These are phyloP conservation scores for Aspergillus quadrilineatus DNA, from an alignment of 2,329 filamentous ascomycete genomes.

Conservation along the genomic window DNA sequence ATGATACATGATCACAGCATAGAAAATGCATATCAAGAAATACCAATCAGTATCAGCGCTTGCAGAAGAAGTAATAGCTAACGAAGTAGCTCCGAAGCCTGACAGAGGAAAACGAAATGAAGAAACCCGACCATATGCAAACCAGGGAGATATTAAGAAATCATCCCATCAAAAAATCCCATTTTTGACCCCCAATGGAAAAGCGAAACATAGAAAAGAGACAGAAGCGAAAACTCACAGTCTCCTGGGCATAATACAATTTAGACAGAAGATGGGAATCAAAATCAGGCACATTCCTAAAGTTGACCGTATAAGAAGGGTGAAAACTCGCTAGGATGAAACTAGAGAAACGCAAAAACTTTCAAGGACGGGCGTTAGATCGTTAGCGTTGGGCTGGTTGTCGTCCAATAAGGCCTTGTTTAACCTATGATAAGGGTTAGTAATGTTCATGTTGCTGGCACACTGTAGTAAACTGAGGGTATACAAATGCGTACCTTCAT, in stretches of 20 bases:
- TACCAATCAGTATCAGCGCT: neutral
- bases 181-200: neutral
- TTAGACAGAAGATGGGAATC: neutral
- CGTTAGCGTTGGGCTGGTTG: constrained; percentile 38
- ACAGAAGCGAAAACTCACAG: neutral
- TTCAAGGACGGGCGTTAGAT: constrained; percentile 26
- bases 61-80: neutral
- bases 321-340: constrained; percentile 4
- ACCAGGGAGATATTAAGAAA: neutral
- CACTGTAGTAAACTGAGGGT: neutral
- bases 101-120: constrained; percentile 1
- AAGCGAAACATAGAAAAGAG: neutral
- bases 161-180: neutral
- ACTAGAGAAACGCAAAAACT: constrained; percentile 14
- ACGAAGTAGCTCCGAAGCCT: neutral
- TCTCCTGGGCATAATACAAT: neutral
- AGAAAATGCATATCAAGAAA: no score
- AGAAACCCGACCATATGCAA: constrained; percentile 18
- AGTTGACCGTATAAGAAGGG: constrained; percentile 14
- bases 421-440: constrained; percentile 35
- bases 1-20: no score
- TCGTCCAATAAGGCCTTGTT: constrained; percentile 44
- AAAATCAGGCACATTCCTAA: neutral
- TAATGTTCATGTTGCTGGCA: neutral
- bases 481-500: constrained; percentile 67